Percentiles rank a stretch among this genome's conserved stretches.
Conservation (phyloP, 257 asterid species). For the Jacaranda copaia region DNA sequence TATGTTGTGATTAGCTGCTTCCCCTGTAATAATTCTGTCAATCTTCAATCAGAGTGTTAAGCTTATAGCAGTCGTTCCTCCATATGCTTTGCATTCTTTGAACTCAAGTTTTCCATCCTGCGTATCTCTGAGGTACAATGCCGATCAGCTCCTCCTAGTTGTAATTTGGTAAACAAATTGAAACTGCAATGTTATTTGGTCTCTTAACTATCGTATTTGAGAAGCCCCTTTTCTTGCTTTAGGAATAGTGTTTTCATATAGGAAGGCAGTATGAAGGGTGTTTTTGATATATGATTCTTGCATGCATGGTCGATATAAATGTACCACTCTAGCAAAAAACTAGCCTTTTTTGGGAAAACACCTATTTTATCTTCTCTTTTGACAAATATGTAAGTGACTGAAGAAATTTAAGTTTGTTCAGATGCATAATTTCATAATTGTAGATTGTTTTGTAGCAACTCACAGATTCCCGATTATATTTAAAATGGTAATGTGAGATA, state of each 20-base stretch:
- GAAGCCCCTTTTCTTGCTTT: not conserved
- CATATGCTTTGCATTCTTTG: not conserved
- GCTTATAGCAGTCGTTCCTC: not conserved
- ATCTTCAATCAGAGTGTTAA: not conserved
- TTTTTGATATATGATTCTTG: not conserved
- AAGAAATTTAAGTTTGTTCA: not conserved
- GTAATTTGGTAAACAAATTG: not conserved
- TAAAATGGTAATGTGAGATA: not conserved
- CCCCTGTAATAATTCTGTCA: not conserved
- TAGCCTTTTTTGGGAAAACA: not conserved
- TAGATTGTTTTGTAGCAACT: not conserved
- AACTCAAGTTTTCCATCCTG: not conserved
- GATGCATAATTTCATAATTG: conserved; percentile 1
- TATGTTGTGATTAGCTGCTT: not conserved
- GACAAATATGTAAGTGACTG: not conserved
- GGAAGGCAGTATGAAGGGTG: not conserved
- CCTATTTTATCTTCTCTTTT: not conserved
- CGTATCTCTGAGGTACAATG: not conserved
- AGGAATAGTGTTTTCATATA: not conserved
- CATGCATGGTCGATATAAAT: not conserved
- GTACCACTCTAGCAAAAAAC: not conserved
- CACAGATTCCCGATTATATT: conserved; percentile 17
- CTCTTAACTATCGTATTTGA: not conserved
- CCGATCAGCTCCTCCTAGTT: not conserved
- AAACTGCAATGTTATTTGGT: not conserved